Evolutionary conservation across 495 filamentous ascomycete species (phyloP).

Genomic region (Hypoxylon rickii): DNA sequence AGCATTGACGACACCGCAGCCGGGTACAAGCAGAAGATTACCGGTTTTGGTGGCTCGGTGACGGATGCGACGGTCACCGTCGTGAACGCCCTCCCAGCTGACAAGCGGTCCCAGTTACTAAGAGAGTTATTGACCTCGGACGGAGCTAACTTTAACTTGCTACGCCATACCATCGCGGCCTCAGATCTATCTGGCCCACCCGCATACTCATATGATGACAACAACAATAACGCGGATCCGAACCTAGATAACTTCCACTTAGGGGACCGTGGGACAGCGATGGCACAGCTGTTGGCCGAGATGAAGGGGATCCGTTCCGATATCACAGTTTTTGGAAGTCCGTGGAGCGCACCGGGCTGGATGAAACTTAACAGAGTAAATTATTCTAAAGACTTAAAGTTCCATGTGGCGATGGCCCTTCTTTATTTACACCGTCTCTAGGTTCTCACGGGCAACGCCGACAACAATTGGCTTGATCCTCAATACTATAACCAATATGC

Average conservation of each 20-base stretch:
- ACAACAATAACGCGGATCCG: constrained; percentile 44
- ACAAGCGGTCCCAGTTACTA: constrained; percentile 47
- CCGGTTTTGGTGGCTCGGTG: constrained; percentile 59
- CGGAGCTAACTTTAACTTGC: constrained; percentile 55
- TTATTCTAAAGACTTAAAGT: no score
- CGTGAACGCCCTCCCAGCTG: constrained; percentile 50
- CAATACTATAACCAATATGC: constrained; percentile 53
- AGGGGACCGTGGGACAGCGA: constrained; percentile 55
- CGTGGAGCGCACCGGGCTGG: constrained; percentile 62
- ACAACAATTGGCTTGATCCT: constrained; percentile 58
- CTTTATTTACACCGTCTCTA: not conserved
- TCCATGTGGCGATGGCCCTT: no score
- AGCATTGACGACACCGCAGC: constrained; percentile 53
- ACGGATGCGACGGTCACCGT: constrained; percentile 60
- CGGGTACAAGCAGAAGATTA: constrained; percentile 54
- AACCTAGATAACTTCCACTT: constrained; percentile 50
- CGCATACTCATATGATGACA: constrained; percentile 60
- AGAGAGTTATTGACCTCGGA: constrained; percentile 51
- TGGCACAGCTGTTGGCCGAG: constrained; percentile 52
- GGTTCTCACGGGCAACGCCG: constrained; percentile 50
- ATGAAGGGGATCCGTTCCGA: constrained; percentile 46
- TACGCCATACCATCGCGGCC: constrained; percentile 60
- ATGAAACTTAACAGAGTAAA: constrained; percentile 59
- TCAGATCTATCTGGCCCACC: constrained; percentile 56
- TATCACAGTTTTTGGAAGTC: constrained; percentile 52